Evolutionary conservation across 2,329 filamentous ascomycete species (phyloP).

Genomic region (Fusarium bulbicola): DNA sequence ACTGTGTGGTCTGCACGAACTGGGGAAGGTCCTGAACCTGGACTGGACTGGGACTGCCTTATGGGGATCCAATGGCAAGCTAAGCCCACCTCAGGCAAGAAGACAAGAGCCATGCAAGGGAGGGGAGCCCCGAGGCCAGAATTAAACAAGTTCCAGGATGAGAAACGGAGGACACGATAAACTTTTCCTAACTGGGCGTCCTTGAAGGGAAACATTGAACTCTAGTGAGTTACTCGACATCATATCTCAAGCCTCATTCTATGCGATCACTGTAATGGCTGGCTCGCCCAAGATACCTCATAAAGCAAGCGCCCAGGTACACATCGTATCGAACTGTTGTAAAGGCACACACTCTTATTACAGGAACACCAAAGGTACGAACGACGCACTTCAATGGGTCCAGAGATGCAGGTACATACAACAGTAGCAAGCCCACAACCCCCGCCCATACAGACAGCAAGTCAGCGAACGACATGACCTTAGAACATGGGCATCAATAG

Average conservation of each 20-base stretch:
- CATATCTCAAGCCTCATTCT: constrained; percentile 13
- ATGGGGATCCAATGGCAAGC: constrained; percentile 8
- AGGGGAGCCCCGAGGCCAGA: constrained; percentile 1
- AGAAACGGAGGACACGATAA: constrained; percentile 14
- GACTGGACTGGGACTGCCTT: constrained; percentile 3
- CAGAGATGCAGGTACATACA: constrained; percentile 32
- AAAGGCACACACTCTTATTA: background rate
- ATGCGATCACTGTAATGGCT: constrained; percentile 4
- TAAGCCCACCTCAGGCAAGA: constrained; percentile 24
- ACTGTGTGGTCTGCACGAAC: constrained; percentile 21
- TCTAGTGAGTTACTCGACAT: constrained; percentile 2
- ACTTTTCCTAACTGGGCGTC: constrained; percentile 22
- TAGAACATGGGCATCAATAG: constrained; percentile 19
- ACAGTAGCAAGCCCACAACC: constrained; percentile 7
- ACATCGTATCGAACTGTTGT: background rate
- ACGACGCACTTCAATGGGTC: constrained; percentile 13
- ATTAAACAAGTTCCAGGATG: constrained; percentile 10
- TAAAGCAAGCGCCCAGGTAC: background rate
- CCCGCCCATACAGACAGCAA: constrained; percentile 12
- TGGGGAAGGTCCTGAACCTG: constrained; percentile 17
- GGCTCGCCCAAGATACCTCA: constrained; percentile 3
- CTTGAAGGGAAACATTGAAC: constrained; percentile 16
- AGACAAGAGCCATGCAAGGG: constrained; percentile 30
- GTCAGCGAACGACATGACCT: constrained; percentile 8
- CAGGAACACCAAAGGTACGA: constrained; percentile 10